These are phyloP conservation scores for Epichloe festucae DNA, from an alignment of 2,329 filamentous ascomycete species.

Conservation along the genomic window DNA sequence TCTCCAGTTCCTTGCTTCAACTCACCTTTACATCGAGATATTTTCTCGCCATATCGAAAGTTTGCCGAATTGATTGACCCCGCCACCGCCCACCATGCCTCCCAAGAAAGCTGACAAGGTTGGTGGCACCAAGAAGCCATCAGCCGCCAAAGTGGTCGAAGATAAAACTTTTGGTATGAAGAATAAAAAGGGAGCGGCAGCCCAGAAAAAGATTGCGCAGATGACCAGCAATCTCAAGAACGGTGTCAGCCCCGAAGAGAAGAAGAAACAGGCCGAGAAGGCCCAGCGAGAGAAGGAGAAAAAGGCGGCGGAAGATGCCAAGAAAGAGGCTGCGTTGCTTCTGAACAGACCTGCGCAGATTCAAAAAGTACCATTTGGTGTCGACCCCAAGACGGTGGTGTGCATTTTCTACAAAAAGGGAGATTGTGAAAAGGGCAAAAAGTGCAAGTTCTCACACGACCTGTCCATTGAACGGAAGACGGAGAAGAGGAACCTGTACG, in stretches of 20 bases:
- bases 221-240: slow-evolving; percentile 61
- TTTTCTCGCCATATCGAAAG: neutral
- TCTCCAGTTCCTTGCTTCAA: neutral
- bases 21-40: neutral
- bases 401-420: slow-evolving; percentile 98
- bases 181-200: slow-evolving; percentile 95
- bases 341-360: slow-evolving; percentile 86
- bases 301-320: slow-evolving; percentile 74
- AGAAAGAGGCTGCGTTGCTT: slow-evolving; percentile 65
- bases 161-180: slow-evolving; percentile 99
- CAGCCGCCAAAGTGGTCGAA: slow-evolving; percentile 54
- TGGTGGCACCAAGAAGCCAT: slow-evolving; percentile 41
- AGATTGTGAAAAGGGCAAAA: slow-evolving; percentile 86
- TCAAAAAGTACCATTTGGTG: slow-evolving; percentile 96
- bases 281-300: slow-evolving; percentile 70
- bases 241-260: slow-evolving; percentile 75
- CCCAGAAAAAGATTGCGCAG: slow-evolving; percentile 82
- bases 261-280: slow-evolving; percentile 60
- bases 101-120: slow-evolving; percentile 51
- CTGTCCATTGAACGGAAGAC: slow-evolving; percentile 78
- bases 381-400: slow-evolving; percentile 93
- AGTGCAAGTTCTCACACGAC: slow-evolving; percentile 98
- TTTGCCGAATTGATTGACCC: slow-evolving; percentile 5
- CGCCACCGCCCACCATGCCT: slow-evolving; percentile 46
- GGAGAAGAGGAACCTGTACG: slow-evolving; percentile 84